Evolutionary conservation across 345 rosid species (phyloP), one percentile per base, ranked within the genome.

Genomic region (Cardamine resedifolia): DNA sequence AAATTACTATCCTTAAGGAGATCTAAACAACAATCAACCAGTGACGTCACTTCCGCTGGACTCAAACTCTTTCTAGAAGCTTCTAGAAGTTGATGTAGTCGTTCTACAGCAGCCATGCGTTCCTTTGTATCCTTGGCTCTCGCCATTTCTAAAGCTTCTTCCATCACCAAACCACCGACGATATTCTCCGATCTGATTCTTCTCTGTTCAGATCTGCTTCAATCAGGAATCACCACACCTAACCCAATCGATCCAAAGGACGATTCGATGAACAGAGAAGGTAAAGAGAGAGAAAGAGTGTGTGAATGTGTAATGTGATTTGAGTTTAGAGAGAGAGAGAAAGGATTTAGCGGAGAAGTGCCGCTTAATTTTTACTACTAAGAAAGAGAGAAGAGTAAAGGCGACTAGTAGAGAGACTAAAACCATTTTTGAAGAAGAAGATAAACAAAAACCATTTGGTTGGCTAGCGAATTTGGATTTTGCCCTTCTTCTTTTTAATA

Each of bases 101-200:
- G 83, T 82, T 95, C 99, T 44, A 95, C 98, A 19, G 92, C 99
- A 3, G 99, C 99, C 99, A 95, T 95, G 80, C 99, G 82, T 87
- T 92, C 99, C 72, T 95, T 95, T 1, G 98, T 90, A 78, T 91
- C 99, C 83, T 95, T 95, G 38, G 98, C 90, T n/a, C 99, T 90
- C 68, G 92, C 98, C 81, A 88, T 85, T 78, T 95, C 98, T 67
- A 95, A 66, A 39, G 94, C 99, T 86, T 88, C 99, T 85, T 95
- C 99, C 99, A 95, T 95, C 41, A 33, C 61, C 30, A 55, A 55
- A 43, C 57, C 20, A 41, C 77, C 50, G 70, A 16, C 27, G 36
- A 36, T n/a, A 14, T 41, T 53, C 59, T 60, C 85, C 80, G 89
- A 87, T 88, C 87, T 81, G 83, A 44, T 48, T 33, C 64, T 58